phyloP scores from a whole-genome alignment of 129 eudicot species.

The Chrysanthemum seticuspe region DNA sequence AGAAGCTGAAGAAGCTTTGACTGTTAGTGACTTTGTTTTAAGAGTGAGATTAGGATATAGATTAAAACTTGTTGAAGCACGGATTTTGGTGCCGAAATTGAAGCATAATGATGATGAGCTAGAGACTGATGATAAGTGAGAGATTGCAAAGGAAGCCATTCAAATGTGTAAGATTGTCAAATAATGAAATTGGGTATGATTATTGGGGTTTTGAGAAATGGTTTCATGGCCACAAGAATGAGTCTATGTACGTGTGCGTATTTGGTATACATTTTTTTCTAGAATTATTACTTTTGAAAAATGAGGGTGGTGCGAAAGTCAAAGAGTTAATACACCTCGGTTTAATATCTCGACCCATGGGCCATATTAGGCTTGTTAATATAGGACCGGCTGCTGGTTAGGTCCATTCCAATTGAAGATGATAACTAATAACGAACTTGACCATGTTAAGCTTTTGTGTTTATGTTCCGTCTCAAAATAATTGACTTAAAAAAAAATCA shows the following conservation, averaged over 20 bases:
- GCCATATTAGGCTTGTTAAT: too few species aligned
- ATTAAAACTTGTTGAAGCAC: constrained; percentile 12
- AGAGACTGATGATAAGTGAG: constrained; percentile 22
- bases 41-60: constrained; percentile 2
- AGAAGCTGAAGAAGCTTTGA: constrained; percentile 62
- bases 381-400: too few species aligned
- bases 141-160: constrained; percentile 56
- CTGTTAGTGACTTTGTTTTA: constrained; percentile 28
- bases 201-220: constrained; percentile 19
- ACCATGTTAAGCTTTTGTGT: too few species aligned
- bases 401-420: too few species aligned
- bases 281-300: neutral
- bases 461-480: too few species aligned
- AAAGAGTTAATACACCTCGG: too few species aligned
- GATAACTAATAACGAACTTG: too few species aligned
- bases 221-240: constrained; percentile 28
- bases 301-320: too few species aligned
- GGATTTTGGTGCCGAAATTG: constrained; percentile 26
- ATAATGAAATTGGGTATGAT: neutral
- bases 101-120: constrained; percentile 26
- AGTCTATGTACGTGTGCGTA: constrained; percentile 8
- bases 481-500: too few species aligned
- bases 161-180: constrained; percentile 2
- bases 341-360: too few species aligned
- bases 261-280: constrained; percentile 13